phyloP scores from a whole-genome alignment of 345 rosid genomes.

The Cardamine chenopodiifolia region DNA sequence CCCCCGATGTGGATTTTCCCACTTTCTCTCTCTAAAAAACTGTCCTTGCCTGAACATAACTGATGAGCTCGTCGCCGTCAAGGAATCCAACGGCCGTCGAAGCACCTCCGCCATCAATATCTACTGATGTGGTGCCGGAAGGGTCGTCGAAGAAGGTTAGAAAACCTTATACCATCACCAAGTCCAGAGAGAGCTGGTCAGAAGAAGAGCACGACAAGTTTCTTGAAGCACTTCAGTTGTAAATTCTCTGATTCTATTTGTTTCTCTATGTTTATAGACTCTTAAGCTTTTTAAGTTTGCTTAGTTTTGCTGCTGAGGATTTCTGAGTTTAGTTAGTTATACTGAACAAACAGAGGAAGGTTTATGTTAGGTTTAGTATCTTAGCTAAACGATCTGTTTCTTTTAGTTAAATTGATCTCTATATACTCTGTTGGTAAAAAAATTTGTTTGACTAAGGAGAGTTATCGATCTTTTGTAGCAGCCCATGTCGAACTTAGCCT shows the following conservation, averaged over 20 bases:
- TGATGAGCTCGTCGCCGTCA: conserved; percentile 49
- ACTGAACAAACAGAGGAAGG: background rate
- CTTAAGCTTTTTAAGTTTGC: background rate
- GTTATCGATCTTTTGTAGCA: background rate
- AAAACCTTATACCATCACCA: conserved; percentile 97
- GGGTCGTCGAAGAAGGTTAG: conserved; percentile 74
- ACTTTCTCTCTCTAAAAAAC: conserved; percentile 26
- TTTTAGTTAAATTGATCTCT: background rate
- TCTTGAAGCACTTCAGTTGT: conserved; percentile 97
- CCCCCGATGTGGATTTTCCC: conserved; percentile 43
- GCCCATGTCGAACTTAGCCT: too few relatives aligned
- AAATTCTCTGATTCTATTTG: conserved; percentile 13
- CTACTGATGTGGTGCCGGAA: conserved; percentile 41
- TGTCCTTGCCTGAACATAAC: conserved; percentile 1
- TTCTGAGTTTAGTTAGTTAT: background rate
- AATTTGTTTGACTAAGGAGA: too few relatives aligned
- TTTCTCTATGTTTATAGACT: background rate
- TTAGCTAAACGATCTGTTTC: conserved; percentile 1
- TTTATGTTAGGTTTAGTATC: background rate
- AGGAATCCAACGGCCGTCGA: conserved; percentile 41
- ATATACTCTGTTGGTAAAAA: too few relatives aligned
- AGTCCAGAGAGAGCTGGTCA: conserved; percentile 98
- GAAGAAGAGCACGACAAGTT: conserved; percentile 99
- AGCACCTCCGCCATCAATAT: conserved; percentile 47
- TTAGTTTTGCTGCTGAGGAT: background rate